Evolutionary conservation across 2,329 filamentous ascomycete species (phyloP).

Genomic region (Trichoderma brevicompactum): DNA sequence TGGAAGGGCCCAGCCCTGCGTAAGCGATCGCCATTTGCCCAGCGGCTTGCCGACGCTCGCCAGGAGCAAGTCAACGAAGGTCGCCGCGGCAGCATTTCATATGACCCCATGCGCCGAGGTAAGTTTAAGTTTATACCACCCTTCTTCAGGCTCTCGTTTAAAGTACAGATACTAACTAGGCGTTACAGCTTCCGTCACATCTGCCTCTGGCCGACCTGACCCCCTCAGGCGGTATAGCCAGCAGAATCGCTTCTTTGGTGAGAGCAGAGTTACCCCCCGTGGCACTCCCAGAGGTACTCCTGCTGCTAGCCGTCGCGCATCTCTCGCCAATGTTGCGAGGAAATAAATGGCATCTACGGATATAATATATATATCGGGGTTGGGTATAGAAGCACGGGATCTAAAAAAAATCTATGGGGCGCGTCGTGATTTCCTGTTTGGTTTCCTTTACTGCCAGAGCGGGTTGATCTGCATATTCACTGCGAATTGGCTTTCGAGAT

Average conservation of each 20-base stretch:
- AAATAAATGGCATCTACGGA: conserved; percentile 22
- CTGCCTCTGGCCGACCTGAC: conserved; percentile 29
- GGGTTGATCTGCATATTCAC: conserved; percentile 1
- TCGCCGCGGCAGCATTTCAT: conserved; percentile 37
- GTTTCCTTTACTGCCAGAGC: background rate
- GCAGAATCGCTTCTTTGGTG: conserved; percentile 48
- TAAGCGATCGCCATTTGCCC: conserved; percentile 66
- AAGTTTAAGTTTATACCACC: conserved; percentile 37
- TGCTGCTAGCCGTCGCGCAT: conserved; percentile 42
- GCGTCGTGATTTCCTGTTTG: no score
- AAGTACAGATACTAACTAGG: background rate
- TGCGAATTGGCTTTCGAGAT: background rate
- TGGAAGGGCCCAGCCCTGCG: conserved; percentile 65
- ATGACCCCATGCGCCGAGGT: conserved; percentile 38
- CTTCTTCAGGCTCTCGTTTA: background rate
- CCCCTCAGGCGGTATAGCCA: conserved; percentile 43
- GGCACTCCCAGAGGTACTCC: conserved; percentile 46
- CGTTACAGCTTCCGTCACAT: conserved; percentile 35
- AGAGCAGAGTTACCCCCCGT: conserved; percentile 47
- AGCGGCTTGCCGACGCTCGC: conserved; percentile 57
- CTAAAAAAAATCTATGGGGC: background rate
- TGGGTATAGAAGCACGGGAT: background rate
- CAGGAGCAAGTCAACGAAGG: conserved; percentile 39
- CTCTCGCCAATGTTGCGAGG: conserved; percentile 31
- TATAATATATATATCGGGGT: background rate